Evolutionary conservation across 495 filamentous ascomycete genomes (phyloP), one percentile per base, ranked within the genome.

Genomic region (Penicillium arizonense): DNA sequence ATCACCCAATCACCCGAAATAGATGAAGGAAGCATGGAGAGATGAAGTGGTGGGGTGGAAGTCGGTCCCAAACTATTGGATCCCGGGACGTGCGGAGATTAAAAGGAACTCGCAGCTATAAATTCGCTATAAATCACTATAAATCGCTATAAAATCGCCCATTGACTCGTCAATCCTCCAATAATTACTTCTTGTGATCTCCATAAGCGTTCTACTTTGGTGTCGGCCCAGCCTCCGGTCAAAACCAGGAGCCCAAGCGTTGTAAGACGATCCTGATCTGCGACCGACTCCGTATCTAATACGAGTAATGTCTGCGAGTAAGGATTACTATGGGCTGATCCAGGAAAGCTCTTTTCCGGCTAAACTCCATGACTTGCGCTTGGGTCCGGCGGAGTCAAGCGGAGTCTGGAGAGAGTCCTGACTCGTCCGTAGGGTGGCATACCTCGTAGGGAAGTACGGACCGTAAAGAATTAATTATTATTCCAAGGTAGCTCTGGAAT

Each of bases 71-170:
- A 50, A 62, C 47, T 50, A 46, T 50, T 53, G 51, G 59, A 60
- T 20, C 43, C 26, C 55, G 60, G 39, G 50, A 53, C 52, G 50
- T 60, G 62, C 62, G 62, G 62, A 65, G 62, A 65, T 60, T 60
- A 63, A 56, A 43, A 51, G 10, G 5, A 23, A 33, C 8, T 11
- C 16, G 5, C 7, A 28, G 43, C 14, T 51, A 41, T 42, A 39
- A 10, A 30, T 30, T 30, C 28, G 28, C 28, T 30, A 10, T 30
- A 7, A 30, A 30, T 30, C 3, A 5, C 28, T 4, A 30, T 30
- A 30, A 30, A 30, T 30, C 3, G 28, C 28, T 26, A 26, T 26
- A 7, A 26, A 26, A 26, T 26, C 24, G 24, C 24, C 23, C 23
- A 24, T 24, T 24, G 23, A 24, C 4, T 24, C 23, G 23, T 24